Evolutionary conservation across 169 alveolate genomes (phyloP).

Genomic region (Plasmodium reichenowi): DNA sequence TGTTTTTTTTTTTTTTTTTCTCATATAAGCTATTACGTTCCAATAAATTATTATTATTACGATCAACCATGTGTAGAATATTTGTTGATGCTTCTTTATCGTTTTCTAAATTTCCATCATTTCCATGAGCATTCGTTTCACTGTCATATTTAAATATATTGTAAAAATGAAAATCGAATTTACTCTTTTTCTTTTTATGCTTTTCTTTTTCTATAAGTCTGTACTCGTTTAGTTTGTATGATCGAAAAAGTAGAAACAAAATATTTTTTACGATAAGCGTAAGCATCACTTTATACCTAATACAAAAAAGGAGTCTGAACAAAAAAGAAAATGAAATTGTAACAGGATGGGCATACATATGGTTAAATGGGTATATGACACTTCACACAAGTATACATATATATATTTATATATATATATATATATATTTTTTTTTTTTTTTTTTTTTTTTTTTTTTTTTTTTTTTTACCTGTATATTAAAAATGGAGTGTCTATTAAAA

Average conservation of each 20-base stretch:
- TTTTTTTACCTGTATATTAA: slow-evolving; percentile 37
- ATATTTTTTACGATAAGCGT: slow-evolving; percentile 59
- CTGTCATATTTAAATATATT: slow-evolving; percentile 16
- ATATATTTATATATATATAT: neutral
- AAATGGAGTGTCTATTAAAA: slow-evolving; percentile 62
- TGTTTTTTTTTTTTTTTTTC: neutral
- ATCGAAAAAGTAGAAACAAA: slow-evolving; percentile 46
- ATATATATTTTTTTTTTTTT: neutral
- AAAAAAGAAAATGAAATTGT: neutral
- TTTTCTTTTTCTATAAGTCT: slow-evolving; percentile 65
- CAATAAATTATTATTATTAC: neutral
- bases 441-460: neutral
- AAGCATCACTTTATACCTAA: slow-evolving; percentile 39
- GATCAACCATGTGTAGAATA: neutral
- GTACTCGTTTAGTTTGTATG: slow-evolving; percentile 60
- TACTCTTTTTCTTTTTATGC: slow-evolving; percentile 61
- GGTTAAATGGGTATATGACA: neutral
- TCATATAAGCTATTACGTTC: neutral
- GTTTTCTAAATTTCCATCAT: neutral
- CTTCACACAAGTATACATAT: neutral
- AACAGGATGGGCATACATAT: neutral
- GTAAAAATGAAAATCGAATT: slow-evolving; percentile 40
- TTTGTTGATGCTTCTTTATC: neutral
- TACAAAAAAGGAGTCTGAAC: slow-evolving; percentile 39
- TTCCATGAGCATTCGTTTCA: slow-evolving; percentile 7